Conservation (phyloP, 495 filamentous ascomycete genomes). For the Ramalina peruviana region DNA sequence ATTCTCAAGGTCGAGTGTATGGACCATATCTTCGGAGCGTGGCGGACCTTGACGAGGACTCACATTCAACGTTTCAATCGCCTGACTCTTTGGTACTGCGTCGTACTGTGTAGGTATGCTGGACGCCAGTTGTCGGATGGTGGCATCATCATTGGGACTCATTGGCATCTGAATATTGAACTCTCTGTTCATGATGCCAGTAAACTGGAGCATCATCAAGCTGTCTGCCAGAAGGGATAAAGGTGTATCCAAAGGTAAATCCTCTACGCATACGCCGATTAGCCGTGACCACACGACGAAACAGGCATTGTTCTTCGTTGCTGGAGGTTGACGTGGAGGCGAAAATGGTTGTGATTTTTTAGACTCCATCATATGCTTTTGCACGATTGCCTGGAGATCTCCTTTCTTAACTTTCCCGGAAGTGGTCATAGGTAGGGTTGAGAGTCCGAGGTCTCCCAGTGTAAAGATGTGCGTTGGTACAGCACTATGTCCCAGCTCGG, state of each 20-base stretch:
- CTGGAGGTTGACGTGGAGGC: background rate
- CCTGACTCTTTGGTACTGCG: background rate
- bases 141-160: background rate
- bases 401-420: slow-evolving; percentile 29
- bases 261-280: background rate
- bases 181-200: background rate
- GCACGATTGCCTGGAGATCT: slow-evolving; percentile 6
- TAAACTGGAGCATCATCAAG: background rate
- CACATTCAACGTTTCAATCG: background rate
- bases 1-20: background rate
- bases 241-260: background rate
- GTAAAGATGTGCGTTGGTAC: slow-evolving; percentile 23
- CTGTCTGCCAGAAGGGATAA: slow-evolving; percentile 1
- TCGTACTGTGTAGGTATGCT: background rate
- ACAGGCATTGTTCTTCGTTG: background rate
- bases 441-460: slow-evolving; percentile 19
- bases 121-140: background rate
- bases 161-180: background rate
- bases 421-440: slow-evolving; percentile 23
- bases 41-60: background rate
- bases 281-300: background rate
- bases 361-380: background rate
- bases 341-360: background rate
- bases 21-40: background rate
- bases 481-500: slow-evolving; percentile 21